phyloP scores from a whole-genome alignment of 1,139 yeast species.

The Nakaseomyces bracarensis region DNA sequence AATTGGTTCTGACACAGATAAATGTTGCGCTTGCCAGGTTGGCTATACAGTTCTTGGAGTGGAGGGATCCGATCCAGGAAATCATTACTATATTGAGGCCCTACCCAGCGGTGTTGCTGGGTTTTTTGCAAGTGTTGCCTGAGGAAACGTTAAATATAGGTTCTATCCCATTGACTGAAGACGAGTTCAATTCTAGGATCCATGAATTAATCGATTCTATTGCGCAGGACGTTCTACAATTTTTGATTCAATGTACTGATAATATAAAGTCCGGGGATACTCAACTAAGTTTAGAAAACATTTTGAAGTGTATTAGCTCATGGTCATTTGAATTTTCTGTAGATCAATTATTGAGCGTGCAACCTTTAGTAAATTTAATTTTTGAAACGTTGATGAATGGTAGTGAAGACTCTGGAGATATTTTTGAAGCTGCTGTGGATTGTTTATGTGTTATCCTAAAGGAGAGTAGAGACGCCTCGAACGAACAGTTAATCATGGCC shows the following conservation, averaged over 20 bases:
- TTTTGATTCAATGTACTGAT: constrained; percentile 41
- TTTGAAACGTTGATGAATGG: constrained; percentile 50
- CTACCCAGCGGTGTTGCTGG: constrained; percentile 46
- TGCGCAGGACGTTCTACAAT: constrained; percentile 57
- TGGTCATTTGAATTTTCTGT: constrained; percentile 87
- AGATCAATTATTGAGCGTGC: constrained; percentile 52
- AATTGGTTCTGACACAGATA: constrained; percentile 67
- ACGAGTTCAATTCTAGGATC: constrained; percentile 62
- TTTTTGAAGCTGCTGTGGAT: constrained; percentile 83
- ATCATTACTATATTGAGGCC: constrained; percentile 38
- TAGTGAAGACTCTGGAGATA: constrained; percentile 39
- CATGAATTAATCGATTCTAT: constrained; percentile 55
- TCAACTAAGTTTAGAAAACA: constrained; percentile 24
- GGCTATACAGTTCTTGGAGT: constrained; percentile 63
- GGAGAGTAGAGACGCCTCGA: constrained; percentile 72
- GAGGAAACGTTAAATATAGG: constrained; percentile 80
- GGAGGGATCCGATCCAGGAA: constrained; percentile 69
- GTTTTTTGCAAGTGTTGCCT: constrained; percentile 78
- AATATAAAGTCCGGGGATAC: constrained; percentile 34
- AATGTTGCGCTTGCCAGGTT: constrained; percentile 75
- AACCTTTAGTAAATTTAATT: constrained; percentile 55
- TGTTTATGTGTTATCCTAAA: constrained; percentile 70
- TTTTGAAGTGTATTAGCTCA: constrained; percentile 71
- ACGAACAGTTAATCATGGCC: constrained; percentile 52
- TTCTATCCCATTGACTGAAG: constrained; percentile 72